Conservation (phyloP, 257 asterid species). For the Verbena officinalis region DNA sequence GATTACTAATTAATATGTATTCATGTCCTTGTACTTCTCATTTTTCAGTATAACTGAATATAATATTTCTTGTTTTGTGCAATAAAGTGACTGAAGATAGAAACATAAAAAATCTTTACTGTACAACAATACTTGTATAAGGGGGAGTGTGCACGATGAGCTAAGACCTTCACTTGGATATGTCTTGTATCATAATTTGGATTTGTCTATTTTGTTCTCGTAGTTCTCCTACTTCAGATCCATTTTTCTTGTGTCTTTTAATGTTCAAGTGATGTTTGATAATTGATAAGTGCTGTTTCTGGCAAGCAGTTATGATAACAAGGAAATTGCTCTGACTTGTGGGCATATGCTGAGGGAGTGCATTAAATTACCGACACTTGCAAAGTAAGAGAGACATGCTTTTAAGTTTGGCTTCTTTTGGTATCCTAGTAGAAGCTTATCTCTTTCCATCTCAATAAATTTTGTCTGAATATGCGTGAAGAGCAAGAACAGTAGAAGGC, state of each 20-base stretch:
- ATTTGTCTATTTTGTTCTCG: constrained; percentile 11
- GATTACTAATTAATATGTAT: constrained; percentile 1
- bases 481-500: constrained; percentile 22
- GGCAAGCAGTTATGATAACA: constrained; percentile 85
- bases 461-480: constrained; percentile 15
- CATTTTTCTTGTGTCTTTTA: constrained; percentile 19
- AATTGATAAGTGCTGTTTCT: constrained; percentile 23
- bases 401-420: constrained; percentile 26
- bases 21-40: neutral
- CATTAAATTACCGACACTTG: constrained; percentile 83
- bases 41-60: neutral
- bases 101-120: neutral
- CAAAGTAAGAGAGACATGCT: constrained; percentile 66
- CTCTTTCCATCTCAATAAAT: constrained; percentile 22
- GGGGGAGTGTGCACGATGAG: neutral
- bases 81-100: neutral
- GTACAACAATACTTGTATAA: neutral
- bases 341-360: constrained; percentile 98
- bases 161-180: constrained; percentile 12
- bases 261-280: constrained; percentile 22
- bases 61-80: constrained; percentile 16
- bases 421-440: constrained; percentile 25
- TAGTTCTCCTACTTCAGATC: constrained; percentile 16
- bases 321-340: constrained; percentile 93
- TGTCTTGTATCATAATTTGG: constrained; percentile 10